Percentiles rank a stretch among this genome's conserved stretches.
Evolutionary conservation across 345 rosid species (phyloP).

Genomic region (Sonneratia alba): DNA sequence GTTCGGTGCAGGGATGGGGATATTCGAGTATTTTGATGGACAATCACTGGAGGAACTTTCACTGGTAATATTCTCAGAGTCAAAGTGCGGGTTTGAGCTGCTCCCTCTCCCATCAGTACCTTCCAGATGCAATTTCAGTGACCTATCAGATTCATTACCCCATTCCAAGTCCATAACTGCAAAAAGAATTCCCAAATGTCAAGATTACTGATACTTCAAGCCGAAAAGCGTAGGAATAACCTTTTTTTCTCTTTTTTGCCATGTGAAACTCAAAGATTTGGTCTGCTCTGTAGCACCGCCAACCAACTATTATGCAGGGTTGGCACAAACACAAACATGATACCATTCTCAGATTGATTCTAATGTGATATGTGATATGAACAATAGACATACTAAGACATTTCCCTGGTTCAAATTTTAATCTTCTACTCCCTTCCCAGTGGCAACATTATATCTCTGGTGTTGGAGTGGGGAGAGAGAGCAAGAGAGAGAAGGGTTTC

Average conservation of each 20-base stretch:
- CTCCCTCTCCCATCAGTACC: conserved; percentile 9
- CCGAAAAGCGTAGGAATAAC: background rate
- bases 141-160: conserved; percentile 12
- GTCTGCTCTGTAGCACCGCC: background rate
- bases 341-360: background rate
- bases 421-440: background rate
- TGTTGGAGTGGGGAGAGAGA: no score
- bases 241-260: background rate
- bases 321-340: background rate
- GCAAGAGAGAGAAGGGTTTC: no score
- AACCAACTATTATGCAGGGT: background rate
- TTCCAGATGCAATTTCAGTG: conserved; percentile 11
- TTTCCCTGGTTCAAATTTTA: background rate
- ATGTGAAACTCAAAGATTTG: background rate
- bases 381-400: no score
- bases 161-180: conserved; percentile 34
- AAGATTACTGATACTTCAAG: background rate
- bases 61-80: conserved; percentile 8
- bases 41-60: conserved; percentile 12
- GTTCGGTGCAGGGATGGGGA: conserved; percentile 1
- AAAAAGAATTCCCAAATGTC: background rate
- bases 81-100: conserved; percentile 16
- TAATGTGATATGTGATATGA: no score
- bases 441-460: background rate
- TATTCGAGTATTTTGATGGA: conserved; percentile 5